A percentile compares a stretch with the other conserved stretches of the same genome.
These are phyloP conservation scores for Oenanthe javanica DNA, from an alignment of 140 eudicot species.

Conservation along the genomic window DNA sequence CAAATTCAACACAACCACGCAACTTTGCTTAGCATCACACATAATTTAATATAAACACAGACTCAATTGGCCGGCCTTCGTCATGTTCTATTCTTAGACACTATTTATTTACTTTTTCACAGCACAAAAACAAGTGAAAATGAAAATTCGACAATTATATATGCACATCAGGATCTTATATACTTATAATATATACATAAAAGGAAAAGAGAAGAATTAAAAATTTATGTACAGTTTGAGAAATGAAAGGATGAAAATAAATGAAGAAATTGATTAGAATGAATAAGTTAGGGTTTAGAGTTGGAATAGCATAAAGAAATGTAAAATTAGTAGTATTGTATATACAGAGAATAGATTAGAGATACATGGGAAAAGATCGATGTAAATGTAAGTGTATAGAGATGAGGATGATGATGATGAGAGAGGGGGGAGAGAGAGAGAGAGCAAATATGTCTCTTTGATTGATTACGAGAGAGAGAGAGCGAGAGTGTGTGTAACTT, in stretches of 20 bases:
- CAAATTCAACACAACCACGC: conserved; percentile 1
- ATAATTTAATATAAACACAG: conserved; percentile 16
- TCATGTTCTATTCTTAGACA: conserved; percentile 3
- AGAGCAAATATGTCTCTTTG: neutral
- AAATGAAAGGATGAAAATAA: neutral
- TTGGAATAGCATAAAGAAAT: neutral
- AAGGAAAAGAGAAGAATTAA: no score
- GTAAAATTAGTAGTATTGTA: neutral
- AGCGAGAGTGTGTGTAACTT: neutral
- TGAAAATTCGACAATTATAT: neutral
- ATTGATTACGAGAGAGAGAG: conserved; percentile 3
- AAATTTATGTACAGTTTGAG: neutral
- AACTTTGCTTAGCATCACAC: neutral
- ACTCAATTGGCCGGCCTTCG: conserved; percentile 8
- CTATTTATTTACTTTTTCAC: conserved; percentile 7
- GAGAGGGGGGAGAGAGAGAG: neutral
- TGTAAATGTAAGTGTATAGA: conserved; percentile 4
- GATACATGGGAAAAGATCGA: neutral
- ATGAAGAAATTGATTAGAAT: neutral
- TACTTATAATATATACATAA: neutral
- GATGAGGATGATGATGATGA: neutral
- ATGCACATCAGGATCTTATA: neutral
- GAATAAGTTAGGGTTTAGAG: conserved; percentile 16
- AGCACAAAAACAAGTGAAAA: conserved; percentile 14
- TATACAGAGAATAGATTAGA: neutral